Evolutionary conservation across 305 asterid species (phyloP).

Genomic region (Lippia alba): DNA sequence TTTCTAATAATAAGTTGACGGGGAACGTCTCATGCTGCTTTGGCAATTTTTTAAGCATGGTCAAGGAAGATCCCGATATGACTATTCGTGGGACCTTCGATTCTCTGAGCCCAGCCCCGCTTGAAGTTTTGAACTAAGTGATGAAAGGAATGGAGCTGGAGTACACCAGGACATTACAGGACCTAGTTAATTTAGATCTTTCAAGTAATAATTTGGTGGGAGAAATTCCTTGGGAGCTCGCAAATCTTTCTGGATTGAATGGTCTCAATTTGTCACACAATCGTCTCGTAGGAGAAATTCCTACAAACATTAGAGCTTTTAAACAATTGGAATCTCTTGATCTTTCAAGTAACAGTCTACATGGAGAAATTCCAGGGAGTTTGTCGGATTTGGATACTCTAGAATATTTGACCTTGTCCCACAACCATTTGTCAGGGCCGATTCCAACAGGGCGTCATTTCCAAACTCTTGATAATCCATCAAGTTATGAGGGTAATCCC

Average conservation of each 20-base stretch:
- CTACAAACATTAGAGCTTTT: neutral
- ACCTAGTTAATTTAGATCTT: neutral
- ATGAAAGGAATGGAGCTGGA: slow-evolving; percentile 6
- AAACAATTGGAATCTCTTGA: neutral
- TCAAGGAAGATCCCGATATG: neutral
- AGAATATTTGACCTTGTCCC: neutral
- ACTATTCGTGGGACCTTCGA: neutral
- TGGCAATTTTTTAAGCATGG: neutral
- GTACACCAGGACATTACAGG: neutral
- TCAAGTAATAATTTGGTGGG: neutral
- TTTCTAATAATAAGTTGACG: slow-evolving; percentile 12
- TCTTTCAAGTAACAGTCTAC: neutral
- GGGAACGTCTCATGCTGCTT: slow-evolving; percentile 20
- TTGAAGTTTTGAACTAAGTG: neutral
- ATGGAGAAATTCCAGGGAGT: neutral
- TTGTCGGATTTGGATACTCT: neutral
- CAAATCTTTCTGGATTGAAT: neutral
- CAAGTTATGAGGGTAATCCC: neutral
- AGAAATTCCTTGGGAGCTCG: neutral
- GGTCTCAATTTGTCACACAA: slow-evolving; percentile 4
- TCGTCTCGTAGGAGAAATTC: neutral
- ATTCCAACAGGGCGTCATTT: neutral
- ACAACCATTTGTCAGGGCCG: neutral
- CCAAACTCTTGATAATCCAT: neutral
- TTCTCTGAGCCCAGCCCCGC: no score